phyloP scores from a whole-genome alignment of 2,329 filamentous ascomycete species.

The Colletotrichum lupini region DNA sequence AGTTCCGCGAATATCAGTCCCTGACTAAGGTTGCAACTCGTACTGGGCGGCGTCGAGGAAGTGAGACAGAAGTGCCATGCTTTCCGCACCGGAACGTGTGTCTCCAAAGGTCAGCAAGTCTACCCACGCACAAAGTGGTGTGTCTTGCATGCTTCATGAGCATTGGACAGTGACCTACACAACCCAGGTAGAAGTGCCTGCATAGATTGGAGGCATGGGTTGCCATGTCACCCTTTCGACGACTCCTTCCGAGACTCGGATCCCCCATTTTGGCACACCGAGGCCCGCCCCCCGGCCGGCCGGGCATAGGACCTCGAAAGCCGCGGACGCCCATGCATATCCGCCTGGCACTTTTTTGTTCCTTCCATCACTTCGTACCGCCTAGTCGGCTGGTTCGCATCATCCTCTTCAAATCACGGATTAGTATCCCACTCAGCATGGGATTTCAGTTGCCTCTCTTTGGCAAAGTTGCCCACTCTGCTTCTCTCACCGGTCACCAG shows the following conservation, averaged over 20 bases:
- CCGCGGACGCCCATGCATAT: constrained; percentile 11
- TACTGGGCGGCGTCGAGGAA: not conserved
- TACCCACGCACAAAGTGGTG: not conserved
- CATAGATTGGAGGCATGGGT: not conserved
- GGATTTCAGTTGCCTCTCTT: constrained; percentile 6
- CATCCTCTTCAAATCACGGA: not conserved
- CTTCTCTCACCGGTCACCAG: not conserved
- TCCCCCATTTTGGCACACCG: not conserved
- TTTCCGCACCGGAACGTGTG: not conserved
- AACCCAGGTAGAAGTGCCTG: too few relatives aligned
- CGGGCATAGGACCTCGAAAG: not conserved
- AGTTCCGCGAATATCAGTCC: not conserved
- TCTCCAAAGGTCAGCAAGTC: not conserved
- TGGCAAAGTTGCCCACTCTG: not conserved
- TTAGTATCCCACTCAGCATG: not conserved
- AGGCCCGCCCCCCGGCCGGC: not conserved
- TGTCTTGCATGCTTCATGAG: not conserved
- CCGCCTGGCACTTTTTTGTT: not conserved
- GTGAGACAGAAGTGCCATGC: not conserved
- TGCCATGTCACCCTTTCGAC: not conserved
- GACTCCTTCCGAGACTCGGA: not conserved
- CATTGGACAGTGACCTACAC: too few relatives aligned
- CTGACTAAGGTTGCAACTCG: not conserved
- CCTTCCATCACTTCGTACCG: not conserved
- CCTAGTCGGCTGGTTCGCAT: not conserved